Evolutionary conservation across 1,284 basidiomycete species (phyloP).

Genomic region (Macrocystidia cucumis): DNA sequence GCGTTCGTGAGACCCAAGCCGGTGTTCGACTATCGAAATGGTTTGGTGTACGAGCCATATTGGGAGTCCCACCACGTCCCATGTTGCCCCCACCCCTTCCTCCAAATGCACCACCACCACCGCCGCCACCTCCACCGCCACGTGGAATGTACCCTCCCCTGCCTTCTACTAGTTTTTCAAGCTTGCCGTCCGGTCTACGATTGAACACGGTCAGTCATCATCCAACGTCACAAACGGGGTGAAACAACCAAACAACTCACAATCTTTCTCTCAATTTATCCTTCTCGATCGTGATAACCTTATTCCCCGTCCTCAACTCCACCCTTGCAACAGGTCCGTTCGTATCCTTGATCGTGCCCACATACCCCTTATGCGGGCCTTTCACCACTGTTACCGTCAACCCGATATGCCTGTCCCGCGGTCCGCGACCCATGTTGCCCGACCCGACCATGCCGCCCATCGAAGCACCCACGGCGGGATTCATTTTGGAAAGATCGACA

Average conservation of each 20-base stretch:
- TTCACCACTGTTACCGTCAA: constrained; percentile 76
- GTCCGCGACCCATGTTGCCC: constrained; percentile 62
- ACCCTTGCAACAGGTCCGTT: constrained; percentile 87
- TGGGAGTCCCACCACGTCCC: constrained; percentile 35
- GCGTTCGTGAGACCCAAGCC: constrained; percentile 50
- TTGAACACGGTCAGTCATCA: background rate
- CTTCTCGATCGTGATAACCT: constrained; percentile 83
- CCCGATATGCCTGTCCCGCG: constrained; percentile 81
- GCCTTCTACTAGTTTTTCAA: constrained; percentile 32
- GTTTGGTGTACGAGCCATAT: constrained; percentile 49
- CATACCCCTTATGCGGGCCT: constrained; percentile 88
- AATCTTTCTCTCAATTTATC: constrained; percentile 71
- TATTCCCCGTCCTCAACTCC: constrained; percentile 88
- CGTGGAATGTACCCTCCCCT: background rate
- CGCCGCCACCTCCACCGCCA: constrained; percentile 8
- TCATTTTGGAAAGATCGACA: constrained; percentile 92
- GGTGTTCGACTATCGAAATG: constrained; percentile 58
- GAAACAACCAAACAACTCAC: constrained; percentile 50
- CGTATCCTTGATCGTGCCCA: constrained; percentile 93
- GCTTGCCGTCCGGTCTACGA: constrained; percentile 45
- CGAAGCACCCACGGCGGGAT: constrained; percentile 69
- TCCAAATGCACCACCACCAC: constrained; percentile 17
- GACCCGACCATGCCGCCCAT: constrained; percentile 79
- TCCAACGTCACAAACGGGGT: constrained; percentile 1
- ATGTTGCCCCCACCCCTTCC: constrained; percentile 14